Base-by-base conservation (phyloP, 2,329 filamentous ascomycete species). In the Dactylonectria estremocensis region DNA sequence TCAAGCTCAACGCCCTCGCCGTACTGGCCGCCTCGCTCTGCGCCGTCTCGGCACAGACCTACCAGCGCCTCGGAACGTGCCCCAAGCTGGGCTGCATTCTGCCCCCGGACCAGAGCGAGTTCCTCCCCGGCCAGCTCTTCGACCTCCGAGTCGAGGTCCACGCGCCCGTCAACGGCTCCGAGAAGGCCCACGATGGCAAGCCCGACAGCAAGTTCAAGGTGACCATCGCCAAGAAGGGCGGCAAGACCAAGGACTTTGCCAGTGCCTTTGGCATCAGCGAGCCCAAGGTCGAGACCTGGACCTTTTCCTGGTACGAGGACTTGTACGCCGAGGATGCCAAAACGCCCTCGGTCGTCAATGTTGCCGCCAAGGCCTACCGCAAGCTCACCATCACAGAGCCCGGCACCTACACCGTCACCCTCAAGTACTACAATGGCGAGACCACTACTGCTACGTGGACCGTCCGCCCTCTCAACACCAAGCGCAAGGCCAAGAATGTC, bases 301-400 rank as follows among this genome's bases (percentile, higher is more conserved):
- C 90, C 72, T 96, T 96, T 78, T 87, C 86, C n/a, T 96, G 92
- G 92, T 95, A 89, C 77, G 94, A 95, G 83, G 92, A 97, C 75
- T 87, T 94, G 28, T 97, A 94, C 77, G 93, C 93, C 31, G 83
- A 90, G 76, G 93, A 95, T 74, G 90, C 89, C 3, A 82, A 88
- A 20, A 90, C 87, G 40, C 88, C 92, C 5, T 92, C 91, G 1
- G 76, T 94, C 20, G 94, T 97, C 81, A 93, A 94, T 69, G 94
- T 96, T 58, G 91, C 93, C 2, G 88, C 92, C 70, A 95, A 95
- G 82, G 90, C 90, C 33, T 96, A 94, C 83, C 89, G 94, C 69
- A 88, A 90, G 70, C 87, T 96, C 53, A 91, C 91, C 18, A 85
- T 97, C 28, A 91, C 93, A 77, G 91, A 95, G 83, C 92, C 94